Percentiles rank a stretch among this genome's conserved stretches.
Evolutionary conservation across 257 asterid species (phyloP).

Genomic region (Penstemon barbatus): DNA sequence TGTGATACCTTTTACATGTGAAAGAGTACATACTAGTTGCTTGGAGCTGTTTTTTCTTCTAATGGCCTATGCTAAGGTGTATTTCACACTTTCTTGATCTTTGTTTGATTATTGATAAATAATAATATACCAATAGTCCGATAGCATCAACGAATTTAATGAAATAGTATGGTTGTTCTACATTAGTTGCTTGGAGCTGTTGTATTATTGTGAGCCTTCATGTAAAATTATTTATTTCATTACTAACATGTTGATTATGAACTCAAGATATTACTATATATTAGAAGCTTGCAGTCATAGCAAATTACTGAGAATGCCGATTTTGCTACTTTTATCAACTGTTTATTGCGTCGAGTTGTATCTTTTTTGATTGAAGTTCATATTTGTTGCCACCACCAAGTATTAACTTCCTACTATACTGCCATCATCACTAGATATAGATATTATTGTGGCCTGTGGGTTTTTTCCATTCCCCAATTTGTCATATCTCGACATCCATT

Average conservation of each 20-base stretch:
- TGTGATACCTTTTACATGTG: slow-evolving; percentile 4
- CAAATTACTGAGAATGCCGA: slow-evolving; percentile 1
- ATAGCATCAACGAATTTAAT: slow-evolving; percentile 10
- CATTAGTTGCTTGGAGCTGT: background rate
- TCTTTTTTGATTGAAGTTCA: too few relatives aligned
- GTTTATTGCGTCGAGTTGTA: background rate
- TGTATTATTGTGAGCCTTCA: slow-evolving; percentile 10
- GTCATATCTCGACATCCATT: too few relatives aligned
- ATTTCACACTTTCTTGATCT: slow-evolving; percentile 22
- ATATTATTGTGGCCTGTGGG: too few relatives aligned
- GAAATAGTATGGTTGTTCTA: slow-evolving; percentile 22
- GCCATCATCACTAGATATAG: too few relatives aligned
- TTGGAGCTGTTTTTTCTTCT: slow-evolving; percentile 16
- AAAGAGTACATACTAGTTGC: slow-evolving; percentile 5
- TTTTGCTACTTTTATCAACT: background rate
- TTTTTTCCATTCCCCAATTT: too few relatives aligned
- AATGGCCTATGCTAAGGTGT: slow-evolving; percentile 12
- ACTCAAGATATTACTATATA: slow-evolving; percentile 1
- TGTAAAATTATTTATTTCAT: slow-evolving; percentile 2
- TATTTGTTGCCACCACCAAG: too few relatives aligned
- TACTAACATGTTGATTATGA: slow-evolving; percentile 13
- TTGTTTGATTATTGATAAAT: slow-evolving; percentile 16
- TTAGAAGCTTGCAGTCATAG: slow-evolving; percentile 14
- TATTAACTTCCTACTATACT: too few relatives aligned
- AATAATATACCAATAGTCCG: background rate